Percentiles rank a stretch among this genome's conserved stretches.
phyloP scores from a whole-genome alignment of 1,284 basidiomycete genomes.

The Ceratobasidium sp. region DNA sequence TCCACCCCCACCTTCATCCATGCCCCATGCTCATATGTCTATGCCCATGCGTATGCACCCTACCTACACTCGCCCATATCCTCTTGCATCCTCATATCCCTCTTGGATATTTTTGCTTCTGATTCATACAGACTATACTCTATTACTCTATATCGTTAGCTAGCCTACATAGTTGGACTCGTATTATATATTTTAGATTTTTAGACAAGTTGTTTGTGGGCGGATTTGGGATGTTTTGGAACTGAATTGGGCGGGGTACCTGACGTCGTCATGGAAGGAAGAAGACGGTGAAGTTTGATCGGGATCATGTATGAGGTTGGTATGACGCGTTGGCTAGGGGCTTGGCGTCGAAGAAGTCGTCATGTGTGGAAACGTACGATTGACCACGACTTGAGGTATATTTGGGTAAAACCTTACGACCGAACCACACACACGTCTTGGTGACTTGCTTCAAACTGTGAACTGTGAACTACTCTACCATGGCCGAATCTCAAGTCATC shows the following conservation, averaged over 20 bases:
- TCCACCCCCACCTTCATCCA: conserved; percentile 49
- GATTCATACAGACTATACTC: neutral
- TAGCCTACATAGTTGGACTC: too few species aligned
- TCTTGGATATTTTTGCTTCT: neutral
- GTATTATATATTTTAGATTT: neutral
- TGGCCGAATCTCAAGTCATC: neutral
- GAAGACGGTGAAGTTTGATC: neutral
- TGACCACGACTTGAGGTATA: neutral
- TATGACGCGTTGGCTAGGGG: neutral
- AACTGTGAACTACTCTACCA: too few species aligned
- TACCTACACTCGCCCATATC: too few species aligned
- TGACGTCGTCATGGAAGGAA: too few species aligned
- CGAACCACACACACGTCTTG: neutral
- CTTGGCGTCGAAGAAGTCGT: neutral
- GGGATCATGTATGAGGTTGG: neutral
- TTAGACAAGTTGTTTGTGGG: too few species aligned
- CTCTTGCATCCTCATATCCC: neutral
- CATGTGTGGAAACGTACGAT: neutral
- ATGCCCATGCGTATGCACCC: conserved; percentile 1
- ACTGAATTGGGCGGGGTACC: too few species aligned
- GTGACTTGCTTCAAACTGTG: too few species aligned
- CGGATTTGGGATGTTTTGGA: too few species aligned
- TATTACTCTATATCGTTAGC: neutral
- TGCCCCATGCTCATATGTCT: conserved; percentile 17
- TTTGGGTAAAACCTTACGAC: neutral